phyloP scores from a whole-genome alignment of 2,329 filamentous ascomycete species.

The Aspergillus ochraceoroseus region DNA sequence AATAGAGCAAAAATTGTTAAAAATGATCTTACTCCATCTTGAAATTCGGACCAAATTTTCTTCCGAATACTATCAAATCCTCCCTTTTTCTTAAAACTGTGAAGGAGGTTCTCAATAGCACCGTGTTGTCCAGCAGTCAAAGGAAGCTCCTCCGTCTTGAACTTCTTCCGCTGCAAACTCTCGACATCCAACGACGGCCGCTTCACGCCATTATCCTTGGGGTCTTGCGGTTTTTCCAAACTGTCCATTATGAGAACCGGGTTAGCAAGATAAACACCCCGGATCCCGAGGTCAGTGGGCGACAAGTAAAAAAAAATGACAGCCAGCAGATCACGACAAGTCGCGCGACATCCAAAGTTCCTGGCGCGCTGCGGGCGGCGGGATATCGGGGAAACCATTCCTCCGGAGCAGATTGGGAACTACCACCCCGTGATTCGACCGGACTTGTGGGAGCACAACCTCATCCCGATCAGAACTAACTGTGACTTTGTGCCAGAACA shows the following conservation, averaged over 20 bases:
- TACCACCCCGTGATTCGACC: constrained; percentile 35
- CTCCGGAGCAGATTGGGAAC: constrained; percentile 29
- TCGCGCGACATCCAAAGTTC: constrained; percentile 2
- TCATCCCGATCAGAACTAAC: constrained; percentile 18
- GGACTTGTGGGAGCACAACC: constrained; percentile 15
- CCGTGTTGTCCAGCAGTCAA: constrained; percentile 55
- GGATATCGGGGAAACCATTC: constrained; percentile 7
- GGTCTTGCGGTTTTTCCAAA: constrained; percentile 31
- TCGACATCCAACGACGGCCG: constrained; percentile 32
- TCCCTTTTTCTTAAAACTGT: constrained; percentile 63
- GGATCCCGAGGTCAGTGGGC: neutral
- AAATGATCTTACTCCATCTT: constrained; percentile 46
- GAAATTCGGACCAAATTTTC: constrained; percentile 56
- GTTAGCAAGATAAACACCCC: neutral
- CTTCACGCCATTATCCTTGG: constrained; percentile 27
- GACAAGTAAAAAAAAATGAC: constrained; percentile 1
- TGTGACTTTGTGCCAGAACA: constrained; percentile 14
- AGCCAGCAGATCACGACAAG: constrained; percentile 1
- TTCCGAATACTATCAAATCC: constrained; percentile 61
- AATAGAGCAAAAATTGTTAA: constrained; percentile 2
- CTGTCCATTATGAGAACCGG: constrained; percentile 32
- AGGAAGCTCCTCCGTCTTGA: constrained; percentile 58
- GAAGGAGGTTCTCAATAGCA: constrained; percentile 56
- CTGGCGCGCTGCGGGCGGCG: constrained; percentile 5
- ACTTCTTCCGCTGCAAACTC: constrained; percentile 43